Evolutionary conservation across 176 grass and related monocot species (phyloP).

Genomic region (Eleusine coracana): DNA sequence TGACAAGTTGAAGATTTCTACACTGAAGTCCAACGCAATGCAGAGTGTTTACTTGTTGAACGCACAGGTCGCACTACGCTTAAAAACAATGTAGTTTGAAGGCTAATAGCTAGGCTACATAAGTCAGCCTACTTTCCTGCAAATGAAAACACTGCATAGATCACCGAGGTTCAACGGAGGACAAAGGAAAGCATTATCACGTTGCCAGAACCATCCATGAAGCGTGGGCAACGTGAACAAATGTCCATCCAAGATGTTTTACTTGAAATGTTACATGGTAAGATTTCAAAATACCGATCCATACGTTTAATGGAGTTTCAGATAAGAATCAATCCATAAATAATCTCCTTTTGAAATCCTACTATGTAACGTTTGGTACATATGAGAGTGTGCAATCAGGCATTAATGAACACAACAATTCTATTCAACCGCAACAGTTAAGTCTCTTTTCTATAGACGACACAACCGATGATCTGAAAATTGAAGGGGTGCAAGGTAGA

Average conservation of each 20-base stretch:
- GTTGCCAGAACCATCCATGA: background rate
- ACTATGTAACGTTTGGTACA: background rate
- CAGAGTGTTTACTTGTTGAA: background rate
- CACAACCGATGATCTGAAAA: conserved; percentile 27
- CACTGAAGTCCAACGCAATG: background rate
- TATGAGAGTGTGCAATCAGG: background rate
- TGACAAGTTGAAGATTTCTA: background rate
- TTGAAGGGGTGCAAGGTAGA: conserved; percentile 18
- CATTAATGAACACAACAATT: conserved; percentile 1
- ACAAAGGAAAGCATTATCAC: background rate
- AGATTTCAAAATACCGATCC: background rate
- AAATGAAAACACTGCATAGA: background rate
- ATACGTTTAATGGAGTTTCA: background rate
- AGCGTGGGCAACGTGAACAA: no score
- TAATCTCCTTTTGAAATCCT: background rate
- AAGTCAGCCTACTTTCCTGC: background rate
- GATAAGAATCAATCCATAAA: background rate
- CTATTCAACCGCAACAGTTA: background rate
- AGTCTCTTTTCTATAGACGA: conserved; percentile 10
- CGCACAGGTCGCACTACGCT: no score
- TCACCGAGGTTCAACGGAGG: background rate
- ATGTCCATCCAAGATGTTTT: no score
- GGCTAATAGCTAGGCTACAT: background rate
- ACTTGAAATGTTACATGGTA: no score
- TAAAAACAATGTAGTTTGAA: background rate